Conservation (phyloP, 768 basidiomycete genomes). For the Gyrodon lividus region DNA sequence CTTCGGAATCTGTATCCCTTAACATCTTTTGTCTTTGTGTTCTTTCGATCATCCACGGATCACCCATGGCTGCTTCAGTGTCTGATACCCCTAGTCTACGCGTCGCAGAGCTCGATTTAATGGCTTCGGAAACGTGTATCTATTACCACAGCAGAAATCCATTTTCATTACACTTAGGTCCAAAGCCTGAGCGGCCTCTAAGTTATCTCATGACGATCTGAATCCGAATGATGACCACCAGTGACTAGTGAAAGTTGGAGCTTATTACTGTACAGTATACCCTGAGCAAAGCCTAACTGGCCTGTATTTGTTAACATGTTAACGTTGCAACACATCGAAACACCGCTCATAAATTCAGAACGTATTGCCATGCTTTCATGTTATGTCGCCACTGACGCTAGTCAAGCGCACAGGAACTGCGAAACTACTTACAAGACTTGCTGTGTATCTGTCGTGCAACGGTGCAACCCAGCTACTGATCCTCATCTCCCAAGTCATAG, state of each 20-base stretch:
- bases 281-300: too few relatives aligned
- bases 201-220: too few relatives aligned
- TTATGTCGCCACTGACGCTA: too few relatives aligned
- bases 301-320: too few relatives aligned
- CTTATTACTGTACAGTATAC: too few relatives aligned
- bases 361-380: too few relatives aligned
- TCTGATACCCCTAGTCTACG: conserved; percentile 32
- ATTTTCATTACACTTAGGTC: background rate
- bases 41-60: conserved; percentile 8
- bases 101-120: conserved; percentile 20
- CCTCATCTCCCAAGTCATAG: background rate
- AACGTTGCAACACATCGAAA: too few relatives aligned
- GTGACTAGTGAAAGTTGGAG: too few relatives aligned
- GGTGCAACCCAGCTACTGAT: background rate
- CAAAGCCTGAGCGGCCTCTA: too few relatives aligned
- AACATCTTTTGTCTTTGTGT: conserved; percentile 9
- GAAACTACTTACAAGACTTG: conserved; percentile 4
- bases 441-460: background rate
- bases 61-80: conserved; percentile 17
- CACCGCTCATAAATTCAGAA: too few relatives aligned
- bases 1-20: conserved; percentile 30
- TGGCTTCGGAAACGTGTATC: conserved; percentile 31
- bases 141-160: conserved; percentile 16
- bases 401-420: too few relatives aligned
- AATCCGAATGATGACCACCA: too few relatives aligned